Evolutionary conservation across 2,329 filamentous ascomycete species (phyloP).

Genomic region (Alternaria rosae): DNA sequence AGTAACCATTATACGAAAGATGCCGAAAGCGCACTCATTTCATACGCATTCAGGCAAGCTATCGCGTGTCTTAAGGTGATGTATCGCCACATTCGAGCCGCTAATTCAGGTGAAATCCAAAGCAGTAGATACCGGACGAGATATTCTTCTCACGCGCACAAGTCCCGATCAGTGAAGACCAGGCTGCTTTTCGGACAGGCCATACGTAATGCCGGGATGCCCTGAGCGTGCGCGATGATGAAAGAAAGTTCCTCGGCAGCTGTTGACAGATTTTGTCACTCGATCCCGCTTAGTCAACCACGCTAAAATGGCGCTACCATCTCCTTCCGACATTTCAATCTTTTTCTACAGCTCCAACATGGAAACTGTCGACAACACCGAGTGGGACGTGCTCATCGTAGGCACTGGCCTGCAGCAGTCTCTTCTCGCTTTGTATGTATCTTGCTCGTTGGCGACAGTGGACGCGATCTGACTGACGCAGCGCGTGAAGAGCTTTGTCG

Average conservation of each 20-base stretch:
- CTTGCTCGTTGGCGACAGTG: conserved; percentile 14
- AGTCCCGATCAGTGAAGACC: conserved; percentile 55
- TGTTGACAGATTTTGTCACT: conserved; percentile 32
- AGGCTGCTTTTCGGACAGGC: conserved; percentile 43
- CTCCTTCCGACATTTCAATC: conserved; percentile 26
- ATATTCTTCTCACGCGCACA: conserved; percentile 55
- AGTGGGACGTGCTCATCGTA: conserved; percentile 62
- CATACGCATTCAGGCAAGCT: neutral
- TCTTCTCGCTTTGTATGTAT: conserved; percentile 61
- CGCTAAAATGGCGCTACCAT: conserved; percentile 28
- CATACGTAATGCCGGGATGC: conserved; percentile 42
- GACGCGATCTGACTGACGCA: conserved; percentile 75
- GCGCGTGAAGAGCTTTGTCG: conserved; percentile 80
- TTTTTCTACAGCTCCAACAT: conserved; percentile 44
- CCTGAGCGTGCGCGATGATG: conserved; percentile 48
- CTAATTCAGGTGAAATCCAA: conserved; percentile 58
- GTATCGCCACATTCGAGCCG: conserved; percentile 61
- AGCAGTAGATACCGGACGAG: conserved; percentile 62
- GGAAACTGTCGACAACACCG: conserved; percentile 59
- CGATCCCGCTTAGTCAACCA: conserved; percentile 42
- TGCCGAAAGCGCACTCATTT: neutral
- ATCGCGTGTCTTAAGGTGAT: conserved; percentile 25
- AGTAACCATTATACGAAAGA: neutral
- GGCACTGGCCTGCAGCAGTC: conserved; percentile 62
- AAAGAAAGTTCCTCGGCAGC: conserved; percentile 21